Base-by-base conservation (phyloP, 495 filamentous ascomycete species). In the Podospora fimiseda region DNA sequence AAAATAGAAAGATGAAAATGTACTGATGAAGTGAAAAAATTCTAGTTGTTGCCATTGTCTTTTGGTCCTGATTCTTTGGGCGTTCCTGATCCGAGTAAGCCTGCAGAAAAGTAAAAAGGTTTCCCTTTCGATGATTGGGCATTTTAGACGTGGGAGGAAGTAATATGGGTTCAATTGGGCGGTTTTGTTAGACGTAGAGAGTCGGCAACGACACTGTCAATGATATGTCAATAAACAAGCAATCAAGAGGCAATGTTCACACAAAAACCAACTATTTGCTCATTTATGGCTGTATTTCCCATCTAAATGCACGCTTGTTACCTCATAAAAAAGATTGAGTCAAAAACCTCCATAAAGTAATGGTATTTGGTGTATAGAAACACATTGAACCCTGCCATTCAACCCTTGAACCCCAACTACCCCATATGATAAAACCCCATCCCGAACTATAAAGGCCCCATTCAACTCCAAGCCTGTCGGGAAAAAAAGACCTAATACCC, bases 11-110 rank as follows among this genome's bases (percentile, higher is more conserved):
- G 16, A 44, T 9, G 7, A 36, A 43, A 1, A 2, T 13, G 18
- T 13, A 9, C 3, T 37, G 19, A 40, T 1, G 24, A 38, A 1
- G 40, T 22, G 58, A 8, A 9, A 22, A 15, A 33, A 49, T 16
- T 20, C 21, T 50, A 87, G 84, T 63, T 90, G 43, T 74, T 90
- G 13, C 86, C 86, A 27, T 68, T 85, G 53, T 88, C 85, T 0
- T 90, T 90, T 64, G 86, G 87, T 0, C 86, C 87, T 0, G 77
- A 82, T 38, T 70, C 77, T 44, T 63, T 83, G 21, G 61, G 59
- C 1, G 53, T 53, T 3, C 38, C 41, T 18, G 51, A 43, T 18
- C 50, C 51, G 44, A 22, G 43, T 11, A 51, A 50, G 54, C 22
- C 36, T 44, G 11, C 3, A 11, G 20, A 33, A 5, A 45, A 19